Percentiles rank a stretch among this genome's conserved stretches.
Conservation (phyloP, 2,329 filamentous ascomycete genomes). For the Xylariaceae sp. region DNA sequence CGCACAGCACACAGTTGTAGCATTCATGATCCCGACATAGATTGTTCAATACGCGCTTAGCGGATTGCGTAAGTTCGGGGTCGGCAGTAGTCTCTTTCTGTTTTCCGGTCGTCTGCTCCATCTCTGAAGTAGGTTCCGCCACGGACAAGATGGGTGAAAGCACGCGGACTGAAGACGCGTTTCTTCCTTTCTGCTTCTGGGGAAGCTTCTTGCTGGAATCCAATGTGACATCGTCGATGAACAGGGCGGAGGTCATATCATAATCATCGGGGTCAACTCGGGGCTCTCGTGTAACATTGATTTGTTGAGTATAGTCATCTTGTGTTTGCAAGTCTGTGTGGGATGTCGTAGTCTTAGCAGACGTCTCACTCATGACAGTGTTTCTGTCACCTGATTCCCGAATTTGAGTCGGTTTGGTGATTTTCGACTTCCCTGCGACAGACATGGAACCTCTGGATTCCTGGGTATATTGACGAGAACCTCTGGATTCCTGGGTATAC, state of each 20-base stretch:
- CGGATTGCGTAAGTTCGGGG: slow-evolving; percentile 44
- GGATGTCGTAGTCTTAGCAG: slow-evolving; percentile 35
- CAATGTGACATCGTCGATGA: slow-evolving; percentile 56
- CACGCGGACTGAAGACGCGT: slow-evolving; percentile 12
- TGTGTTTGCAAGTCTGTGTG: slow-evolving; percentile 34
- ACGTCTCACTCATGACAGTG: slow-evolving; percentile 31
- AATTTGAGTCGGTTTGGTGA: slow-evolving; percentile 34
- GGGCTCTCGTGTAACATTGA: slow-evolving; percentile 35
- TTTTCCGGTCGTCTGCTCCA: slow-evolving; percentile 36
- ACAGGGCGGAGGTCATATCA: slow-evolving; percentile 57
- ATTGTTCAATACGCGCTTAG: slow-evolving; percentile 49
- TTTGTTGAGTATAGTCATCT: slow-evolving; percentile 37
- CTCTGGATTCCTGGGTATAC: no score
- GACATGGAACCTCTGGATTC: slow-evolving; percentile 51
- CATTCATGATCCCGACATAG: slow-evolving; percentile 51
- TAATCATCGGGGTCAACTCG: slow-evolving; percentile 38
- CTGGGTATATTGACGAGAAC: slow-evolving; percentile 27
- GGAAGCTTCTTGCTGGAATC: slow-evolving; percentile 39
- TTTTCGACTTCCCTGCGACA: slow-evolving; percentile 25
- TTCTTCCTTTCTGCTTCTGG: slow-evolving; percentile 32
- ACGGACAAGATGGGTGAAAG: slow-evolving; percentile 18
- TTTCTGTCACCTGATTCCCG: slow-evolving; percentile 32
- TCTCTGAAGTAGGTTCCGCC: slow-evolving; percentile 20
- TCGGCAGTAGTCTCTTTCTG: slow-evolving; percentile 24
- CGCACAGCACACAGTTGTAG: slow-evolving; percentile 55